A percentile compares a stretch with the other conserved stretches of the same genome.
phyloP scores from a whole-genome alignment of 164 flowering plant species.

The Aristolochia fimbriata region DNA sequence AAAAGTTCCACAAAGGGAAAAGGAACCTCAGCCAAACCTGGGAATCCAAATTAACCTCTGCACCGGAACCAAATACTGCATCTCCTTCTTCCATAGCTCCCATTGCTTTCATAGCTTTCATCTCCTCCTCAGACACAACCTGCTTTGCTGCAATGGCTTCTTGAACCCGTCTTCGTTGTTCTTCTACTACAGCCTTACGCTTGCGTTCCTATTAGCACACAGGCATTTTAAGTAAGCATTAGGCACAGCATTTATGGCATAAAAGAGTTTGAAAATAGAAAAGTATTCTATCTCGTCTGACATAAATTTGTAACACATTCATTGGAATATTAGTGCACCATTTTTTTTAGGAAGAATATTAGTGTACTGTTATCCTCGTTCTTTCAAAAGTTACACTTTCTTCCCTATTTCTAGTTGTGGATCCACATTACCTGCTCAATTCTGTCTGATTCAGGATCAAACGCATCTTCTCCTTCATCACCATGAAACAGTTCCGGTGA shows the following conservation, averaged over 20 bases:
- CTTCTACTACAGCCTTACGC: constrained; percentile 61
- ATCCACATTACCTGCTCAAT: constrained; percentile 48
- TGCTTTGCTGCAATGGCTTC: constrained; percentile 71
- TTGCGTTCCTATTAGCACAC: constrained; percentile 42
- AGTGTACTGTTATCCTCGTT: too few relatives aligned
- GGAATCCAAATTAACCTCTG: constrained; percentile 89
- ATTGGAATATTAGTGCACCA: too few relatives aligned
- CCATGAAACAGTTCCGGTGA: constrained; percentile 81
- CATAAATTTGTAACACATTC: neutral
- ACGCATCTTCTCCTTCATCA: constrained; percentile 76
- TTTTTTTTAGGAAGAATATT: too few relatives aligned
- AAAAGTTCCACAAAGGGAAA: neutral
- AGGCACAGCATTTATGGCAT: neutral
- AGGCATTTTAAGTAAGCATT: neutral
- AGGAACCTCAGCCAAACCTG: constrained; percentile 35
- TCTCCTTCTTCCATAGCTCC: constrained; percentile 96
- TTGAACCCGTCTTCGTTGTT: constrained; percentile 59
- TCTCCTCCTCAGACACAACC: constrained; percentile 57
- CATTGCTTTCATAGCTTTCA: constrained; percentile 81
- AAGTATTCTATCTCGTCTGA: too few relatives aligned
- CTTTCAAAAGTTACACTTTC: too few relatives aligned
- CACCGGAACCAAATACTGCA: constrained; percentile 81
- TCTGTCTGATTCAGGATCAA: constrained; percentile 91
- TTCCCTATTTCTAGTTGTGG: too few relatives aligned
- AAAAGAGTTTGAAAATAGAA: neutral